Conservation (phyloP, 164 flowering plant genomes). For the Chimonanthus salicifolius region DNA sequence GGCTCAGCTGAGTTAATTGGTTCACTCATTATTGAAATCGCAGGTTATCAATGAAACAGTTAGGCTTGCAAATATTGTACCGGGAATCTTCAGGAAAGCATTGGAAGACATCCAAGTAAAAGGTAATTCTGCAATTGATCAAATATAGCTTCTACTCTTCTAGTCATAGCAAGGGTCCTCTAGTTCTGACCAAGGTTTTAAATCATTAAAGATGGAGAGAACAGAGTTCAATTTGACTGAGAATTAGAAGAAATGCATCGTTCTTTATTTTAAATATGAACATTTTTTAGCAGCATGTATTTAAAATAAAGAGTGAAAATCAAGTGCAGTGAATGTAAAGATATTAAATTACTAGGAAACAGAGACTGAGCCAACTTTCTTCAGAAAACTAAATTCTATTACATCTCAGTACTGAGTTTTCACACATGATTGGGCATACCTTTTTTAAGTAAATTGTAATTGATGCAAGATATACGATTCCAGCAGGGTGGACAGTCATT, state of each 20-base stretch:
- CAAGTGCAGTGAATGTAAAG: background rate
- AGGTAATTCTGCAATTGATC: conserved; percentile 13
- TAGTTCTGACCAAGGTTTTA: background rate
- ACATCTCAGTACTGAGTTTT: no score
- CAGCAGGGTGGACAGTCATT: conserved; percentile 87
- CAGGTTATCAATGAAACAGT: conserved; percentile 40
- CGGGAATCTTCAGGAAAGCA: conserved; percentile 34
- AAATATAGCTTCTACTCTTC: background rate
- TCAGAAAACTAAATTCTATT: no score
- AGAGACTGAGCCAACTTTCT: background rate
- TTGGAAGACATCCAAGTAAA: conserved; percentile 22
- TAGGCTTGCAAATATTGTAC: conserved; percentile 33
- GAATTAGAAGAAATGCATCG: background rate
- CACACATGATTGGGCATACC: no score
- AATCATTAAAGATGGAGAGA: background rate
- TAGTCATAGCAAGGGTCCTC: background rate
- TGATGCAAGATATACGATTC: conserved; percentile 72
- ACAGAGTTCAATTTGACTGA: background rate
- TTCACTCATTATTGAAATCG: background rate
- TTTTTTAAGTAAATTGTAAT: background rate
- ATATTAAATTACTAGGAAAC: no score
- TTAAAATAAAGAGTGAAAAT: background rate
- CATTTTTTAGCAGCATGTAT: no score
- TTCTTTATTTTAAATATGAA: no score
- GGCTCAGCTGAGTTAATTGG: background rate